These are phyloP conservation scores for Pythium rhizo-oryzae DNA, from an alignment of 352 stramenopile species.

Conservation along the genomic window DNA sequence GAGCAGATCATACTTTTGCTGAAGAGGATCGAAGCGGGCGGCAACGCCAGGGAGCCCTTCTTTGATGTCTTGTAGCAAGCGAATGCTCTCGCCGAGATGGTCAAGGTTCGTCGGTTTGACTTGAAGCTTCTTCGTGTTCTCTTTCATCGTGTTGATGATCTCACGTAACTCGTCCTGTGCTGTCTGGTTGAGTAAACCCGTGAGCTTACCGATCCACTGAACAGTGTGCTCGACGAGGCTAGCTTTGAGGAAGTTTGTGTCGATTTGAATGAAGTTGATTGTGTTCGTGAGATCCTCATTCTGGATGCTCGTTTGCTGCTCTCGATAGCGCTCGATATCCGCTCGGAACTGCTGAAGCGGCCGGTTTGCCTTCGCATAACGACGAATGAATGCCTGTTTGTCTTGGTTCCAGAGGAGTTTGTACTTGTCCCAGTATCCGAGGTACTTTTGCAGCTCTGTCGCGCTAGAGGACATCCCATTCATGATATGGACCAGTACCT, in stretches of 20 bases:
- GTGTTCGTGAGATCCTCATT: conserved; percentile 92
- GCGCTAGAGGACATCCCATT: conserved; percentile 95
- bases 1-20: conserved; percentile 88
- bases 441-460: conserved; percentile 94
- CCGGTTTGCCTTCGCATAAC: conserved; percentile 95
- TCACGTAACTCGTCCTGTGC: conserved; percentile 87
- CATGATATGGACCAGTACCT: conserved; percentile 95
- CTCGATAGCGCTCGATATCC: conserved; percentile 91
- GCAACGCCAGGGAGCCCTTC: conserved; percentile 69
- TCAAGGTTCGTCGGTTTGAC: conserved; percentile 88
- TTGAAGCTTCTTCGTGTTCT: conserved; percentile 85
- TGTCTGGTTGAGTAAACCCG: conserved; percentile 91
- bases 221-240: conserved; percentile 92
- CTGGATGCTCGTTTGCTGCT: conserved; percentile 92
- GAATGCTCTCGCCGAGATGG: conserved; percentile 92
- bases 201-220: conserved; percentile 94
- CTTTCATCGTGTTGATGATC: conserved; percentile 89
- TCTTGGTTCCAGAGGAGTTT: conserved; percentile 94
- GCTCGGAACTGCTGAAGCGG: conserved; percentile 92
- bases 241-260: conserved; percentile 93
- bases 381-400: conserved; percentile 94
- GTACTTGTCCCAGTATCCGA: conserved; percentile 96
- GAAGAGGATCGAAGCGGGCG: conserved; percentile 81
- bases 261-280: conserved; percentile 96
- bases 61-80: conserved; percentile 88